phyloP scores from a whole-genome alignment of 1,284 basidiomycete genomes.

The Cutaneotrichosporon sp. region DNA sequence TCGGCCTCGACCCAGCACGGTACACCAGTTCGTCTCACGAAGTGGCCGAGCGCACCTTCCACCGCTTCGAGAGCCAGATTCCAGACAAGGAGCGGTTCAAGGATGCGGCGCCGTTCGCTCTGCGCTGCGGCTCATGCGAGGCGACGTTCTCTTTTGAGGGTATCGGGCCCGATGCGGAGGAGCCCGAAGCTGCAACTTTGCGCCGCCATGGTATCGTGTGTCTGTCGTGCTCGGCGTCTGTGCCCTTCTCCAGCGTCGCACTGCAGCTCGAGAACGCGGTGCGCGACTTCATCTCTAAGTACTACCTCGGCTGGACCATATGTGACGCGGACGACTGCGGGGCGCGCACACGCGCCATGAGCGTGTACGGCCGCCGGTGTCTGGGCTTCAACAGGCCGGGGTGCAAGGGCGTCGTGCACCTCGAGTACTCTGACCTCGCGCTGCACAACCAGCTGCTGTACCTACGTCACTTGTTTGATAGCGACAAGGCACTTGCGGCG shows the following conservation, averaged over 20 bases:
- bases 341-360: constrained; percentile 77
- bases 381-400: constrained; percentile 57
- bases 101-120: constrained; percentile 65
- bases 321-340: constrained; percentile 86
- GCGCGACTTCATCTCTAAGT: constrained; percentile 69
- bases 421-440: constrained; percentile 81
- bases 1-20: constrained; percentile 86
- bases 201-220: constrained; percentile 58
- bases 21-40: constrained; percentile 61
- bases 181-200: constrained; percentile 59
- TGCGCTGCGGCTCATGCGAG: constrained; percentile 74
- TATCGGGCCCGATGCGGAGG: constrained; percentile 47
- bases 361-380: constrained; percentile 83
- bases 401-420: constrained; percentile 68
- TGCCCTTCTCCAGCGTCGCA: constrained; percentile 66
- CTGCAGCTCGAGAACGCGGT: constrained; percentile 85
- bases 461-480: constrained; percentile 73
- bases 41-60: constrained; percentile 68
- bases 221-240: constrained; percentile 59
- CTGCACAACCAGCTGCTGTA: constrained; percentile 86
- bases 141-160: constrained; percentile 65
- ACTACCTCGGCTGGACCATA: constrained; percentile 85
- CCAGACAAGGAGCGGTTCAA: constrained; percentile 85
- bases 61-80: constrained; percentile 83
- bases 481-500: constrained; percentile 62